Percentiles rank a stretch among this genome's conserved stretches.
Conservation (phyloP, 1,284 basidiomycete genomes). For the Leccinum cinnamomeum region DNA sequence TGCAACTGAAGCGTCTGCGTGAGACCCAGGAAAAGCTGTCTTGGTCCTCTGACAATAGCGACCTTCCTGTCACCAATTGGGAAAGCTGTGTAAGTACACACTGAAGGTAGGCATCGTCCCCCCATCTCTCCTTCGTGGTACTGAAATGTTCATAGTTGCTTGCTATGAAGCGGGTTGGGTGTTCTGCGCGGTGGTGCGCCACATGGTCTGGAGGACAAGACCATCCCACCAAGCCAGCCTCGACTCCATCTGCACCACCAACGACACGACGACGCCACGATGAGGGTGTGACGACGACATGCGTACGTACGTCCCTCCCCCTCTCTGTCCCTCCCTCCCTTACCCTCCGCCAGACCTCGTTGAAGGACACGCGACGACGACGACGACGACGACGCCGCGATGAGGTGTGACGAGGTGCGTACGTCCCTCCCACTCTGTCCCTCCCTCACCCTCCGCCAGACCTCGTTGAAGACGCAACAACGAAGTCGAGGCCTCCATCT, state of each 20-base stretch:
- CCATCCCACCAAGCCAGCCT: constrained; percentile 61
- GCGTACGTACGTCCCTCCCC: too few species aligned
- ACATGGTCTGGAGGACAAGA: constrained; percentile 59
- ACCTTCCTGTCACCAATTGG: constrained; percentile 84
- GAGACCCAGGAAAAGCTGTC: constrained; percentile 66
- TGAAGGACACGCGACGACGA: too few species aligned
- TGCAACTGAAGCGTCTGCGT: constrained; percentile 85
- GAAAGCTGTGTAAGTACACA: constrained; percentile 66
- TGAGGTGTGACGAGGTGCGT: too few species aligned
- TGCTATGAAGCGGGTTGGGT: constrained; percentile 88
- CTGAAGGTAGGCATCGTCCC: constrained; percentile 40
- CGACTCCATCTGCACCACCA: too few species aligned
- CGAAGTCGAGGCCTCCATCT: constrained; percentile 19
- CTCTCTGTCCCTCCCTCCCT: too few species aligned
- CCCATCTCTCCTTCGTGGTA: not conserved
- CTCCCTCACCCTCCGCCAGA: too few species aligned
- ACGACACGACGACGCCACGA: too few species aligned
- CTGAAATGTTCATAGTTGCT: constrained; percentile 50
- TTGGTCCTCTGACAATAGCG: constrained; percentile 79
- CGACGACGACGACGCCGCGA: too few species aligned
- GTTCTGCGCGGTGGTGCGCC: constrained; percentile 76
- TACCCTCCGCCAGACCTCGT: too few species aligned
- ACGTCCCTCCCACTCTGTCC: too few species aligned
- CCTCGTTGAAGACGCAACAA: too few species aligned
- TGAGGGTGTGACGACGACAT: too few species aligned